Evolutionary conservation across 306 rosid species (phyloP), one percentile per base, ranked within the genome.

Genomic region (Phaseolus lunatus): DNA sequence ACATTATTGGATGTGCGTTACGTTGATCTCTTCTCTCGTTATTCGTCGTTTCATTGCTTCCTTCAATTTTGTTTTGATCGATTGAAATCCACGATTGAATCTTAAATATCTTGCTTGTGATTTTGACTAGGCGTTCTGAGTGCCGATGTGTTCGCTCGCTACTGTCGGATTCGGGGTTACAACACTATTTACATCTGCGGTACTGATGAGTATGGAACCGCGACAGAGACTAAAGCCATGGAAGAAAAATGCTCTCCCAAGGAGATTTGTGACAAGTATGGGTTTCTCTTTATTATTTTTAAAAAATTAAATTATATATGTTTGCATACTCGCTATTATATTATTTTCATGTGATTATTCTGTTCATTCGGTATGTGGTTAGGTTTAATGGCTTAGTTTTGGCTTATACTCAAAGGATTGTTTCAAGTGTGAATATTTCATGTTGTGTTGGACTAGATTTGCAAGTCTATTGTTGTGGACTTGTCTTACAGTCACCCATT

Each of bases 191-290:
- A 95, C 85, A 85, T 95, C 2, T 95, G 98, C 37, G 98, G 98
- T 19, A 92, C 98, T 1, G 97, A 92, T 69, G 97, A 92, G 83
- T 95, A 95, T 15, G 98, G 98, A 0, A 95, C 98, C 0, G 97
- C 97, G 1, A 92, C 98, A 1, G 98, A 95, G 87, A 95, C 98
- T 12, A 95, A 95, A 69, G 98, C 98, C 59, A 5, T 95, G 88
- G 98, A 95, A 78, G 98, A 95, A 89, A 90, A 90, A 2, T 89
- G 96, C 73, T 89, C 96, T 64, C 97, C 98, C 14, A 83, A 90
- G 66, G 88, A 95, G 81, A 95, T 95, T 67, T 95, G 99, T 73
- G 97, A 95, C 85, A 95, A 92, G 99, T 95, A 83, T 16, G 10
- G 45, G 5, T 53, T 76, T n/a, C 54, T 18, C 13, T 37, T 41